These are phyloP conservation scores for Schrenkiella parvula DNA, from an alignment of 345 rosid species.

Conservation along the genomic window DNA sequence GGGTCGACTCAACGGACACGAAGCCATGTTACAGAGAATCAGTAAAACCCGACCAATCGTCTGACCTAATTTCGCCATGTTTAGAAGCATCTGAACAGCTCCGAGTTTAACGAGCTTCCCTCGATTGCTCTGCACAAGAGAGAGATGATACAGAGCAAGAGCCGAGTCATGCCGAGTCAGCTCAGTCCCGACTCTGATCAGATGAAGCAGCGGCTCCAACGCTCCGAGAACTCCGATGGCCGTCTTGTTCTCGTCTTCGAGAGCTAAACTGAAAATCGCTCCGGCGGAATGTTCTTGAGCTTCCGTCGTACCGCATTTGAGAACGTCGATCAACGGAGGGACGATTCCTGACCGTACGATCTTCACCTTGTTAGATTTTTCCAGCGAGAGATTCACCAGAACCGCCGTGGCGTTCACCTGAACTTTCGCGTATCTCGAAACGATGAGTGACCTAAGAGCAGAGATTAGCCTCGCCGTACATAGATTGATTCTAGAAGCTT, in stretches of 20 bases:
- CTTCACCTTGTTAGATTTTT: conserved; percentile 62
- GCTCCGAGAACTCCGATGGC: conserved; percentile 92
- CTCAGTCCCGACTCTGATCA: conserved; percentile 53
- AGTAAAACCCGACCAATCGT: conserved; percentile 46
- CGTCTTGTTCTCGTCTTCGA: conserved; percentile 72
- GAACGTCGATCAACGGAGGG: conserved; percentile 58
- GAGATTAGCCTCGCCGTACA: conserved; percentile 57
- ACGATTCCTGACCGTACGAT: conserved; percentile 85
- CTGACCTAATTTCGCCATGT: conserved; percentile 54
- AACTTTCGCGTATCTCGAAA: conserved; percentile 52
- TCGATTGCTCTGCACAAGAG: conserved; percentile 64
- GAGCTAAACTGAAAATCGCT: conserved; percentile 71
- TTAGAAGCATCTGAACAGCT: conserved; percentile 52
- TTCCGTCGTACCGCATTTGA: conserved; percentile 64
- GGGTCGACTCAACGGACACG: conserved; percentile 51
- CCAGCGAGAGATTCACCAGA: conserved; percentile 71
- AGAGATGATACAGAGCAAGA: conserved; percentile 75
- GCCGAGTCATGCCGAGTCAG: conserved; percentile 76
- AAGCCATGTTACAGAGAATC: conserved; percentile 53
- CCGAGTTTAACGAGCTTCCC: conserved; percentile 61
- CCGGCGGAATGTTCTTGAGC: conserved; percentile 83
- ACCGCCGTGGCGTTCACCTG: conserved; percentile 76
- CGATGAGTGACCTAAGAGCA: conserved; percentile 42
- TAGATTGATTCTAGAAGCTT: conserved; percentile 43
- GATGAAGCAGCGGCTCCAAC: conserved; percentile 62